Evolutionary conservation across 192 early-diverging fungal species (phyloP).

Genomic region (Spinellus fusiger): DNA sequence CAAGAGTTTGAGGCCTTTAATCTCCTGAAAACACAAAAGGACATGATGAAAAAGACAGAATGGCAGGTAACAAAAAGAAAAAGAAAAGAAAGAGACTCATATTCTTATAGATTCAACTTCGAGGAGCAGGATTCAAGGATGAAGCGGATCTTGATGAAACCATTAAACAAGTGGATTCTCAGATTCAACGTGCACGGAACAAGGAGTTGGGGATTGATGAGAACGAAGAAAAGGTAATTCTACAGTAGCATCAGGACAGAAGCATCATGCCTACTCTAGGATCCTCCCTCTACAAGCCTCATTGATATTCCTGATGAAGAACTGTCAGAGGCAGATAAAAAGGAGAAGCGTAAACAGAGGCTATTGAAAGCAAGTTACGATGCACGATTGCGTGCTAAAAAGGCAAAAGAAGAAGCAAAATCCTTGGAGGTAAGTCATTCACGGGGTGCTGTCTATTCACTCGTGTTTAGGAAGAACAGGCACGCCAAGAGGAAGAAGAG

Average conservation of each 20-base stretch:
- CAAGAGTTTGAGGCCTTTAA: constrained; percentile 58
- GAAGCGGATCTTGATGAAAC: constrained; percentile 70
- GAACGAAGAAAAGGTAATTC: constrained; percentile 54
- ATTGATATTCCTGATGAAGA: constrained; percentile 75
- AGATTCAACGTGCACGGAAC: constrained; percentile 68
- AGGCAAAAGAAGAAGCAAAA: constrained; percentile 67
- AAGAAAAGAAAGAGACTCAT: neutral
- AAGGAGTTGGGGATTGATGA: constrained; percentile 79
- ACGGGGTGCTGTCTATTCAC: neutral
- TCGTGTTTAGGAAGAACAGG: constrained; percentile 56
- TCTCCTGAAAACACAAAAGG: constrained; percentile 37
- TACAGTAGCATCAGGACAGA: neutral
- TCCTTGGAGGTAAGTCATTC: constrained; percentile 44
- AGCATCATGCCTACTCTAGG: constrained; percentile 26
- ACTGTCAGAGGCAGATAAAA: constrained; percentile 68
- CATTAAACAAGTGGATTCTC: constrained; percentile 61
- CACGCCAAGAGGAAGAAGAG: constrained; percentile 65
- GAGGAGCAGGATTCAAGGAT: constrained; percentile 53
- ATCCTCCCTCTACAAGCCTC: constrained; percentile 67
- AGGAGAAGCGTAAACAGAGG: constrained; percentile 83
- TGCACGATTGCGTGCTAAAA: constrained; percentile 63
- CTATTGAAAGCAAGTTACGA: constrained; percentile 73
- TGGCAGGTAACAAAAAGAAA: constrained; percentile 34
- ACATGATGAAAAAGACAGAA: constrained; percentile 38
- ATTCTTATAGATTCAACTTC: constrained; percentile 41